Base-by-base conservation (phyloP, 1,139 yeast genomes). In the Neolecta irregularis region DNA sequence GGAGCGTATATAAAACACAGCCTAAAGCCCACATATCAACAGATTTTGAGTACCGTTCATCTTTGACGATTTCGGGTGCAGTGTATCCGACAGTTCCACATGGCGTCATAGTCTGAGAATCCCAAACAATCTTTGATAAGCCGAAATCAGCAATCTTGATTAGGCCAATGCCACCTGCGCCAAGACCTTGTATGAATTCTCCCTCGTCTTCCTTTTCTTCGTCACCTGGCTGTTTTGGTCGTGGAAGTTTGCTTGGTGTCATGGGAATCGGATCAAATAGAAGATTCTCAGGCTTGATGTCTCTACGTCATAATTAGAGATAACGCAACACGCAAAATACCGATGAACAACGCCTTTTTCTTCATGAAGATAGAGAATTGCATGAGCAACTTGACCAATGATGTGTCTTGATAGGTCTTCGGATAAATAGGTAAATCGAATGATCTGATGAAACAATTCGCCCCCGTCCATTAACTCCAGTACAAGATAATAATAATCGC, bases 21-120 rank as follows among this genome's bases (percentile, higher is more conserved):
- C 96, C 96, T 37, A 85, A 60, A 4, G 93, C 92, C 95, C 95
- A 85, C 70, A 85, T 77, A 54, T 85, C 96, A 13, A 85, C 96
- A 34, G 83, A 69, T 59, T 79, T 81, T 5, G 93, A 78, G 51
- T 85, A 85, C 41, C 71, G 67, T 55, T 80, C 81, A 52, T 78
- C 91, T 49, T 69, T 72, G 31, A 85, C 92, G 34, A 83, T 91
- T 55, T 85, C 96, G 0, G 95, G 96, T 0, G 94, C 94, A 2
- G 95, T 80, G 52, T 79, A 79, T 1, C 91, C 91, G 24, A 79
- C 83, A 2, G 93, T 79, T 26, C 93, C 93, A 53, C 93, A 81
- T 0, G 92, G 92, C 1, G 92, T 78, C 61, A 74, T 74, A 17
- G 92, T 71, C 43, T 69, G 70, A 32, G 68, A 64, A 40, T 65